phyloP scores from a whole-genome alignment of 2,329 filamentous ascomycete genomes.

The Cladosporium sp. region DNA sequence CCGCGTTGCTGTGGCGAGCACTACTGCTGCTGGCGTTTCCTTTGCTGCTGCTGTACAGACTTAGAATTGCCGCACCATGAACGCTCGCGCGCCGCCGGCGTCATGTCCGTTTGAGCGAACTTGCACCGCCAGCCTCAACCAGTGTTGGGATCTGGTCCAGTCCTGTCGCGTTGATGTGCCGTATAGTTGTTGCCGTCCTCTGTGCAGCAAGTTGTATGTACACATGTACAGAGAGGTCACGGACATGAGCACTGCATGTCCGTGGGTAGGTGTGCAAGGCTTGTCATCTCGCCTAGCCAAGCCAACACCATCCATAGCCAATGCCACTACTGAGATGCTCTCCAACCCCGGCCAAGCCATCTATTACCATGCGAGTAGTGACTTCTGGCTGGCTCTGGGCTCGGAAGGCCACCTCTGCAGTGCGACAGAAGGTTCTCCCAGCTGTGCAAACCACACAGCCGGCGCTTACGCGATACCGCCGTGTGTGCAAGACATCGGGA shows the following conservation, averaged over 20 bases:
- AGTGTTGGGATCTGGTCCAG: too few relatives aligned
- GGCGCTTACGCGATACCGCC: neutral
- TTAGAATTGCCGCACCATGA: too few relatives aligned
- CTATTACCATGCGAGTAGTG: neutral
- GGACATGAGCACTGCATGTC: too few relatives aligned
- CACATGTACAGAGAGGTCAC: too few relatives aligned
- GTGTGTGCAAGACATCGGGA: neutral
- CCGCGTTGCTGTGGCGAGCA: conserved; percentile 1
- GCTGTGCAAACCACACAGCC: too few relatives aligned
- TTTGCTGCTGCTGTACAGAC: too few relatives aligned
- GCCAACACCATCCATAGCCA: conserved; percentile 1
- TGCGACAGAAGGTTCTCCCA: neutral
- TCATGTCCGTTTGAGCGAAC: neutral
- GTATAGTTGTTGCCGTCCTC: too few relatives aligned
- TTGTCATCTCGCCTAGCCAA: conserved; percentile 11
- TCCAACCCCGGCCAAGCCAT: neutral
- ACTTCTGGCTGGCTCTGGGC: neutral
- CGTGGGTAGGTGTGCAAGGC: neutral
- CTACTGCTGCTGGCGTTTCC: neutral
- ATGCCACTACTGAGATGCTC: conserved; percentile 2
- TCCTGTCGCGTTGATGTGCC: too few relatives aligned
- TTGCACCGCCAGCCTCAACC: too few relatives aligned
- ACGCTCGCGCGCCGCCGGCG: neutral
- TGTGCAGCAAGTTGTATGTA: too few relatives aligned
- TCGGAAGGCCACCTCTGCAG: neutral